Evolutionary conservation across 2,329 filamentous ascomycete genomes (phyloP), one percentile per base, ranked within the genome.

Genomic region (Stagonosporopsis cucurbitacearum): DNA sequence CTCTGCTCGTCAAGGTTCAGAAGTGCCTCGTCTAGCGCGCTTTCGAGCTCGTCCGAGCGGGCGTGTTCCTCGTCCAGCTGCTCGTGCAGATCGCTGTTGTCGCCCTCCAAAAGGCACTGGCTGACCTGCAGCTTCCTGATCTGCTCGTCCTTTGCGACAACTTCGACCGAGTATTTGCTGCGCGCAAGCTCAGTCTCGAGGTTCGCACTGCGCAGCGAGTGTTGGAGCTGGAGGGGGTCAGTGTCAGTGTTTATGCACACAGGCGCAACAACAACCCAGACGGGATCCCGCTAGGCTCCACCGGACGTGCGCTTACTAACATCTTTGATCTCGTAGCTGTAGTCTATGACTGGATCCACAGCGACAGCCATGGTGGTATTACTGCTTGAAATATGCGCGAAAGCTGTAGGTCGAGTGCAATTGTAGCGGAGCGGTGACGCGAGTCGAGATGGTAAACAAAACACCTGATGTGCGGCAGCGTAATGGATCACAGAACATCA

Each of bases 61-160:
- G 85, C 80, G 47, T 89, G 84, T 62, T 84, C 84, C 35, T 85
- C 77, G 4, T 80, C 75, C 17, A 93, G 73, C 60, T 88, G 82
- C 40, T 87, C 83, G 61, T 86, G 84, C 25, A 96, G 76, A 9
- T 84, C 81, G 43, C 87, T 84, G 60, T 88, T 91, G 60, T 96
- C 89, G 62, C 93, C 86, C 59, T 88, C 79, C n/a, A 92, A 76
- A 50, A 93, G 78, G 50, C 88, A 81, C 59, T 88, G 85, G 58
- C 94, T 81, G 23, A 74, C 63, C 63, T 86, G 86, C 48, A 92
- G 76, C 61, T 87, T 84, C 43, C 93, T 87, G 35, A 85, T 81
- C 57, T 88, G 86, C 73, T 98, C 93, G 62, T 92, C 86, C 67
- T 90, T 90, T 63, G 86, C 79, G 51, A 96, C 81, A 11, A 88